Evolutionary conservation across 345 rosid genomes (phyloP), one percentile per base, ranked within the genome.

Genomic region (Populus euphratica): DNA sequence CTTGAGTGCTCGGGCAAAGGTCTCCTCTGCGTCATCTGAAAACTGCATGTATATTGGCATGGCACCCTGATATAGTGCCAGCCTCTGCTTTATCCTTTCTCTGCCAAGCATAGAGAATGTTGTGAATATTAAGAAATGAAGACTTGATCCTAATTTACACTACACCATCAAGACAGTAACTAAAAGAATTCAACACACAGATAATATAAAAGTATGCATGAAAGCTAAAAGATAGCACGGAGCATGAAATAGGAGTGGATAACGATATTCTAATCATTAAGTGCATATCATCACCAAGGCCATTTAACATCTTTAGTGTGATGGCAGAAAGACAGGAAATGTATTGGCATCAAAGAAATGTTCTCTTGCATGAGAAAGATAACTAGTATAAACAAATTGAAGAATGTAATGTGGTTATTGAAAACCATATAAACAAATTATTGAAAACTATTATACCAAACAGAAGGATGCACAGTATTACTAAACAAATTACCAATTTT

Each of bases 11-110:
- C 91, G 89, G 41, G 97, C 71, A 77, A 93, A 92, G 65, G 99
- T 96, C 82, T 96, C 99, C 81, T 96, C 97, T 9, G 88, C 90
- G 59, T 96, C 96, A 77, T 92, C 90, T 27, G 98, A 90, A 75
- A 95, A 93, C 79, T 88, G 86, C 98, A 93, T 91, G 70, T 80
- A 87, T 84, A 93, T 87, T 67, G 99, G 98, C 87, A 85, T 83
- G 80, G 91, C 91, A 66, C 99, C 99, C 80, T 91, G 98, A 84
- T 96, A 96, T 74, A 93, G 96, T 73, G 83, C 89, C 75, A 96
- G 72, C 76, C 98, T 89, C 83, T 93, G 99, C 93, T 92, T 96
- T 79, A 88, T 92, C 83, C 96, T 91, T 75, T 86, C 91, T 78
- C 99, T 96, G 88, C 35, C 38, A 76, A 74, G 76, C 62, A 81